Percentiles rank a stretch among this genome's conserved stretches.
These are phyloP conservation scores for Phytophthora chlamydospora DNA, from an alignment of 352 stramenopile genomes.

Conservation along the genomic window DNA sequence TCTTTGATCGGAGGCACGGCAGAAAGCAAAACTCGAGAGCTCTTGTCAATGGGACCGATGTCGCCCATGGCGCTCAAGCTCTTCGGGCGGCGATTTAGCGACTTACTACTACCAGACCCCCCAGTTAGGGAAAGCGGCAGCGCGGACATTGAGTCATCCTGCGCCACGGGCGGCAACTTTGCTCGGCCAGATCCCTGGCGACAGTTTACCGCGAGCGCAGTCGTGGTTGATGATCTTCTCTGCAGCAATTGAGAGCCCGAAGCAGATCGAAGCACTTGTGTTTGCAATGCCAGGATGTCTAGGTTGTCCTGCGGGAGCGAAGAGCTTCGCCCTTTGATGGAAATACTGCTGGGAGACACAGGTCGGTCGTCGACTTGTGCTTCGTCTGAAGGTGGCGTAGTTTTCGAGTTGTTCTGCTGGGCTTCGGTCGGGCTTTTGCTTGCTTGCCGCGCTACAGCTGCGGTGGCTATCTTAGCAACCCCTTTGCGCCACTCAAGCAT, in stretches of 20 bases:
- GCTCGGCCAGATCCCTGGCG: constrained; percentile 13
- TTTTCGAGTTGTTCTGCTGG: constrained; percentile 2
- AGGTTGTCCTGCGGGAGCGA: constrained; percentile 13
- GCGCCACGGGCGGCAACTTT: constrained; percentile 16
- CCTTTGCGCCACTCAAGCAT: constrained; percentile 39
- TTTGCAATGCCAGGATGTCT: constrained; percentile 7
- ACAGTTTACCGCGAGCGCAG: constrained; percentile 6
- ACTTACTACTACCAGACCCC: constrained; percentile 9
- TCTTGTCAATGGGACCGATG: constrained; percentile 8
- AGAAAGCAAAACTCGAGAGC: constrained; percentile 9
- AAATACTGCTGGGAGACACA: neutral
- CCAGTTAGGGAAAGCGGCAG: neutral
- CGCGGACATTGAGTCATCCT: constrained; percentile 11
- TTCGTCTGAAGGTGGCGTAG: neutral
- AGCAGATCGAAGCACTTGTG: constrained; percentile 12
- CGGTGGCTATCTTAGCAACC: neutral
- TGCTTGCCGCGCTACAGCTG: neutral
- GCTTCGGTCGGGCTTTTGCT: constrained; percentile 5
- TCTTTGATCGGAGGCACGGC: constrained; percentile 24
- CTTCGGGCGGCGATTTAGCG: constrained; percentile 16
- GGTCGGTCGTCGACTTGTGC: neutral
- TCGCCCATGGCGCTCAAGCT: neutral
- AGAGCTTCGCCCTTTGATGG: constrained; percentile 8
- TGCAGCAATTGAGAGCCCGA: constrained; percentile 14
- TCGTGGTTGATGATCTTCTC: constrained; percentile 13